Evolutionary conservation across 2,329 filamentous ascomycete species (phyloP), one percentile per base, ranked within the genome.

Genomic region (Scedosporium dehoogii): DNA sequence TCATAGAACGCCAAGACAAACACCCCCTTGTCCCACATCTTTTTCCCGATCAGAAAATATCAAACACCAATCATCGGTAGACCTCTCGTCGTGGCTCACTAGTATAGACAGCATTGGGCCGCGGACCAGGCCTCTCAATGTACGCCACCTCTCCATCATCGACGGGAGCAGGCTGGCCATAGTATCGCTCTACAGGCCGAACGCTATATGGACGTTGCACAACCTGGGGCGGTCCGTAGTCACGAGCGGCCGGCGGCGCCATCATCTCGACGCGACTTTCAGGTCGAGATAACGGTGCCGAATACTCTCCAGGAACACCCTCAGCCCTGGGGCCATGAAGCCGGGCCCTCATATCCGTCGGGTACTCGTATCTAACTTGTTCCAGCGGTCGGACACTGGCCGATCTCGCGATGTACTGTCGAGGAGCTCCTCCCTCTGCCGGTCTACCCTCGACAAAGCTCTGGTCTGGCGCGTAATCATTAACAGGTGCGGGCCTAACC

Each of bases 371-470:
- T 44, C 76, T 73, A 38, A 75, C 65, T 61, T 73, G 63, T 58
- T 81, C 81, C 53, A 73, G 70, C 21, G 86, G 85, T 57, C 85
- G 81, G 41, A 84, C 81, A 69, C 85, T 88, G 27, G 82, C 70
- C 38, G 84, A 76, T 63, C 85, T 77, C 51, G 81, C 68, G 51
- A 81, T 69, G 65, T 85, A 84, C 63, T 86, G 83, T 42, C 80
- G 76, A 3, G 81, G 74, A 1, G 74, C 66, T 18, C 81, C 81
- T 29, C 81, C 81, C 29, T 82, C 79, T 25, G 76, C 69, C 61
- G 75, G 69, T 48, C 76, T 73, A 57, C 76, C 72, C 23, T 77
- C 77, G 6, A 72, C 67, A n/a, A 73, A 70, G 10, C 70, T 70
- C 65, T 81, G 75, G n/a, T 80, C 72, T 60, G 79, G 78, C 23